Base-by-base conservation (phyloP, 768 basidiomycete species). In the Suillus ampliporus region DNA sequence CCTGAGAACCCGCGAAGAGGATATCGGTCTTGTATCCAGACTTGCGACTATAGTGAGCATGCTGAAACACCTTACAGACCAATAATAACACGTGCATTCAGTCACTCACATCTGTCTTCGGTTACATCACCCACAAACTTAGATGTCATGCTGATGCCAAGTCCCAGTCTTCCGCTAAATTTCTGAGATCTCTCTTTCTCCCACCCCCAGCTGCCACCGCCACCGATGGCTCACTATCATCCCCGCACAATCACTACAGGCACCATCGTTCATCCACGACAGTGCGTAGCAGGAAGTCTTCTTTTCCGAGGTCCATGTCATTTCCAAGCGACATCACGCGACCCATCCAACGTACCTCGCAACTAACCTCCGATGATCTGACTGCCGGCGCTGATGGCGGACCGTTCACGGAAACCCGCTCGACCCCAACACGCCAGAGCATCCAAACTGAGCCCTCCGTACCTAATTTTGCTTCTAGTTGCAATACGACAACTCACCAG, bases 1-100 rank as follows among this genome's bases (percentile, higher is more conserved):
- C 60, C 76, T 93, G 19, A 82, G 88, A 48, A 84, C 89, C 2
- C 79, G 78, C 13, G 86, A 88, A 65, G 88, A 90, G 60, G 91
- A 92, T 63, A 74, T 91, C 37, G 69, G 79, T 28, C 70, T 86
- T 9, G 85, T 90, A 31, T 80, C 83, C 38, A 87, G 83, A 68
- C 77, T 92, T 40, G 81, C 82, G 14, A 75, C 80, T 56, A 79
- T 87, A 76, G 91, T 91, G 74, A 43, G 69, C 65, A 28, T 26
- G 23, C 53, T 17, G 26, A 26, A 21, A 26, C n/a, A n/a, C n/a
- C n/a, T 17, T 51, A 8, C 35, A 21, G 53, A 44, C 23, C 21
- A 23, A 46, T 28, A 44, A 65, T 64, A 61, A 28, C 51, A 34
- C 58, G 31, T 54, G 31, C 64, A 23, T n/a, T 51, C 70, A 91